Evolutionary conservation across 352 stramenopile species (phyloP), one percentile per base, ranked within the genome.

Genomic region (Hyaloperonospora arabidopsidis): DNA sequence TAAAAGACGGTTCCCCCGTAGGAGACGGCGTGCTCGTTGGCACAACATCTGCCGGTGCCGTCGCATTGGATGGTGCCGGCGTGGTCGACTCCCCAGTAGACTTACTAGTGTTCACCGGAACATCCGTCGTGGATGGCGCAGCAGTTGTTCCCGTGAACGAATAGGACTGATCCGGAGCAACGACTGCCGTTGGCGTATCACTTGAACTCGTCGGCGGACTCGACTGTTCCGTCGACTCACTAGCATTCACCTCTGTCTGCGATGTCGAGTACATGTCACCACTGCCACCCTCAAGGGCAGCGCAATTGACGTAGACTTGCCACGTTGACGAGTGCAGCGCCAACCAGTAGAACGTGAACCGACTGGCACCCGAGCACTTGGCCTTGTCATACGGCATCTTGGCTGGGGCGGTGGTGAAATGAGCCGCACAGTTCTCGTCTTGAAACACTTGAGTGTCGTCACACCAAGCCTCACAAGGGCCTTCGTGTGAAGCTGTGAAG

Each of bases 401-500:
- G 4, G 66, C 63, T 2, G 68, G 63, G 4, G 52, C 59, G 7
- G 51, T 63, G 8, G 64, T 67, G 48, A 72, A 74, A 49, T 77
- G 55, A 0, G 49, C 53, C 1, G 69, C 52, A 18, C 68, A 78
- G 57, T 81, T 61, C 12, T 67, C 53, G 50, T 76, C 66, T 21
- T 76, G 60, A 21, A 69, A 72, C 15, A 72, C 66, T 4, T 45
- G 61, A 5, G 60, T 68, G 44, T 76, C 61, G 50, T 78, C 68
- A 43, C 72, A 81, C 63, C 66, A 78, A 22, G 72, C 52, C 48
- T 81, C 68, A n/a, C 67, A 78, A 1, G 68, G 71, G 21, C 71
- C 68, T 58, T 74, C 59, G 45, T 77, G 68, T 2, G 65, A 70
- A 2, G 25, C 4, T 8, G 25, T 32, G 38, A 44, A 41, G 12